phyloP scores from a whole-genome alignment of 257 asterid species.

The Parsonsia alboflavescens region DNA sequence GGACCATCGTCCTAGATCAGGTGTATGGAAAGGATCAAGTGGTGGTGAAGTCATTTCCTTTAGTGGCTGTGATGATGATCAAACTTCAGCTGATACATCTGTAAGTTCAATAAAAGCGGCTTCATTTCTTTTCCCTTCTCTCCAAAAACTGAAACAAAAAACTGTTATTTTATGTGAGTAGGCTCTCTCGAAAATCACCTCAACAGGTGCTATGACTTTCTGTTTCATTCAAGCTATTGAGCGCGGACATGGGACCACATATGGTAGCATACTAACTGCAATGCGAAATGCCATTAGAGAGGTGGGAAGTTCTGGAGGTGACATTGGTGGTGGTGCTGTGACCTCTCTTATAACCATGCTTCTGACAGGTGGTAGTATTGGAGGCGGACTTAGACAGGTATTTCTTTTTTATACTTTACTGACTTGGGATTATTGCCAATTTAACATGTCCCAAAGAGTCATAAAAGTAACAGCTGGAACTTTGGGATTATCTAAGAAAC shows the following conservation, averaged over 20 bases:
- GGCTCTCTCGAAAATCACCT: conserved; percentile 90
- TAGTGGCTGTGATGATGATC: conserved; percentile 94
- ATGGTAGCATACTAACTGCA: conserved; percentile 68
- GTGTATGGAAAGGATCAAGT: conserved; percentile 80
- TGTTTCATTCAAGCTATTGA: conserved; percentile 98
- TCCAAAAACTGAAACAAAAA: conserved; percentile 7
- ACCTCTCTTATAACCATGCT: conserved; percentile 79
- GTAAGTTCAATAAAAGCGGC: conserved; percentile 39
- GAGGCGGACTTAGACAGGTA: conserved; percentile 79
- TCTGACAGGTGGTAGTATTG: conserved; percentile 67
- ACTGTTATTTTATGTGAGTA: conserved; percentile 25
- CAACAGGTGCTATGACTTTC: conserved; percentile 98
- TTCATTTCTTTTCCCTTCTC: not conserved
- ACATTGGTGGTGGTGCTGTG: conserved; percentile 64
- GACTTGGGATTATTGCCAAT: not conserved
- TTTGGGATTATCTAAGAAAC: not conserved
- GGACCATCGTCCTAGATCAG: conserved; percentile 95
- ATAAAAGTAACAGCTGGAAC: not conserved
- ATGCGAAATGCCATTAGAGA: conserved; percentile 79
- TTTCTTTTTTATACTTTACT: conserved; percentile 5
- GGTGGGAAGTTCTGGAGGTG: conserved; percentile 53
- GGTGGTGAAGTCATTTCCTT: conserved; percentile 93
- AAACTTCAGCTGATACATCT: conserved; percentile 94
- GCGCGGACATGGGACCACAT: conserved; percentile 76
- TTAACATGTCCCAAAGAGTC: too few relatives aligned